phyloP scores from a whole-genome alignment of 2,329 filamentous ascomycete species.

The Xylaria sp. region DNA sequence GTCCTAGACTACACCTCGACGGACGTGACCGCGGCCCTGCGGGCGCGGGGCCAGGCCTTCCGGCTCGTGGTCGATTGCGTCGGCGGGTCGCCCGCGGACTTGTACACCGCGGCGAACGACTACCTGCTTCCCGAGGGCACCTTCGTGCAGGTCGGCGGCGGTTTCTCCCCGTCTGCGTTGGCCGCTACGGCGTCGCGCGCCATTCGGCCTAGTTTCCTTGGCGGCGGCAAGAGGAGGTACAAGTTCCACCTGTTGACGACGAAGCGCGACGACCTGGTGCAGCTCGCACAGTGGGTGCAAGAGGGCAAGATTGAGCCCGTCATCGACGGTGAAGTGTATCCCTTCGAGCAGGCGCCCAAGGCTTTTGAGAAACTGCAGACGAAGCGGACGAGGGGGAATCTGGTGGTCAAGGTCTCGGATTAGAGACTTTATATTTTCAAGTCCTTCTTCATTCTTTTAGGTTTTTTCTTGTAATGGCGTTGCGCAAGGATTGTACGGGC shows the following conservation, averaged over 20 bases:
- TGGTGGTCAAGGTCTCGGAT: conserved; percentile 50
- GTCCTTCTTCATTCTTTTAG: neutral
- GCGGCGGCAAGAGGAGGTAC: conserved; percentile 50
- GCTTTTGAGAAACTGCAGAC: conserved; percentile 65
- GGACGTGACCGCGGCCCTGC: conserved; percentile 54
- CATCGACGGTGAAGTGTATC: conserved; percentile 58
- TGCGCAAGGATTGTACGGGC: no score
- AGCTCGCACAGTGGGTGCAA: conserved; percentile 60
- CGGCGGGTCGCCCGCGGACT: conserved; percentile 49
- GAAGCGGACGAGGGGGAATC: conserved; percentile 62
- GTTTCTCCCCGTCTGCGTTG: conserved; percentile 31
- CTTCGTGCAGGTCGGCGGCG: conserved; percentile 59
- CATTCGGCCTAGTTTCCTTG: conserved; percentile 44
- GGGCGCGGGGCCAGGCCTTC: conserved; percentile 54
- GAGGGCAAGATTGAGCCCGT: conserved; percentile 63
- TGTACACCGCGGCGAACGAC: conserved; percentile 59
- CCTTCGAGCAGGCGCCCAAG: conserved; percentile 60
- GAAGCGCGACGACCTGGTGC: conserved; percentile 51
- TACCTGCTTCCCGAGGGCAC: conserved; percentile 56
- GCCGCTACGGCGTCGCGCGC: conserved; percentile 32
- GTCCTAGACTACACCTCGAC: conserved; percentile 64
- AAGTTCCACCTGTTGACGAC: conserved; percentile 45
- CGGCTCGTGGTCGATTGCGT: conserved; percentile 64
- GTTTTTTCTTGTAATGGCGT: neutral
- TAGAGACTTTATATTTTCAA: neutral